Evolutionary conservation across 2,329 filamentous ascomycete species (phyloP).

Genomic region (Fusarium dimerum): DNA sequence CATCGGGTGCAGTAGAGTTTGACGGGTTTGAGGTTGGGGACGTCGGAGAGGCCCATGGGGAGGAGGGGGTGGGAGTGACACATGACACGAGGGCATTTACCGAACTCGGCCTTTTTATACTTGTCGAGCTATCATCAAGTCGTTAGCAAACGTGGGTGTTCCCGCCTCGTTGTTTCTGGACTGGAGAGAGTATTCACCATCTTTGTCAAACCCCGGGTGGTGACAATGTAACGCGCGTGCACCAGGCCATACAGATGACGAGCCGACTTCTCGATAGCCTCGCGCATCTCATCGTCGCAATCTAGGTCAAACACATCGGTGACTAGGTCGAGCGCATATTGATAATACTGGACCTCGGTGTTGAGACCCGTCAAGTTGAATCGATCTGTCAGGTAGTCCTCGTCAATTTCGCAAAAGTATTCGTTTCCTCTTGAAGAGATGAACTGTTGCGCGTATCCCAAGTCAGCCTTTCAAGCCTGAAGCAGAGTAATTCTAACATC

Average conservation of each 20-base stretch:
- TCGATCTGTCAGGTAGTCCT: slow-evolving; percentile 95
- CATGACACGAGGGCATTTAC: slow-evolving; percentile 95
- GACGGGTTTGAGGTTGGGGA: slow-evolving; percentile 83
- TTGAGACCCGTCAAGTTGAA: slow-evolving; percentile 98
- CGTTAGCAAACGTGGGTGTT: background rate
- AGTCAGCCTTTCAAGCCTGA: too few relatives aligned
- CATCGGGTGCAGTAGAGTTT: slow-evolving; percentile 97
- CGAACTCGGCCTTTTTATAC: slow-evolving; percentile 97
- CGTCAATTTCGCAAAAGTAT: slow-evolving; percentile 99
- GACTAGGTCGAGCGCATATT: slow-evolving; percentile 95
- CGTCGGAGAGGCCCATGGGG: slow-evolving; percentile 90
- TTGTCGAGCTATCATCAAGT: slow-evolving; percentile 77
- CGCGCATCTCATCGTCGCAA: slow-evolving; percentile 97
- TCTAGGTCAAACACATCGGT: slow-evolving; percentile 99
- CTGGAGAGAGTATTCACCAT: slow-evolving; percentile 64
- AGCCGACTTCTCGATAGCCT: slow-evolving; percentile 96
- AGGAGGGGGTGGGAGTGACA: slow-evolving; percentile 92
- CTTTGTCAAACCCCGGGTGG: slow-evolving; percentile 87
- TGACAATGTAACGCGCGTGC: slow-evolving; percentile 95
- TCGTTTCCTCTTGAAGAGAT: slow-evolving; percentile 97
- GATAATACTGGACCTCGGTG: slow-evolving; percentile 97
- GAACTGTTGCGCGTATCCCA: slow-evolving; percentile 61
- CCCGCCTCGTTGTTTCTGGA: too few relatives aligned
- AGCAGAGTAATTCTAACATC: too few relatives aligned
- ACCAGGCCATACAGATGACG: slow-evolving; percentile 94